Percentiles rank a stretch among this genome's conserved stretches.
Evolutionary conservation across 2,329 filamentous ascomycete species (phyloP).

Genomic region (Ophiostoma quercus): DNA sequence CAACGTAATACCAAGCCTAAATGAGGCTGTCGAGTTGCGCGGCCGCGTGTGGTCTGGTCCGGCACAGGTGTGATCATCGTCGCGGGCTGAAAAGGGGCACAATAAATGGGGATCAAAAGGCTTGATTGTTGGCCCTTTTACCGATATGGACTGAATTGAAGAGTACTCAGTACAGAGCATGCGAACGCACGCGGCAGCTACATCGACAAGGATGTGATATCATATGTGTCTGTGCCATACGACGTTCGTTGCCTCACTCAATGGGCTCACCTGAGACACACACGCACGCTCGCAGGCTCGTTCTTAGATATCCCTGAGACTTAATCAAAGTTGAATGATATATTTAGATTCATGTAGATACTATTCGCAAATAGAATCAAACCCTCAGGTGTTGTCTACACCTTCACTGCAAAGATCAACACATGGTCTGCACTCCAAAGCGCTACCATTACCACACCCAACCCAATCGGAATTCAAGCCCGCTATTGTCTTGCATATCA

Average conservation of each 20-base stretch:
- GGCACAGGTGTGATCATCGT: neutral
- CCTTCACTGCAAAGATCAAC: neutral
- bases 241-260: neutral
- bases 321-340: neutral
- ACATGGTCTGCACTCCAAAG: neutral
- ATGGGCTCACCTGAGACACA: neutral
- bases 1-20: too few species aligned
- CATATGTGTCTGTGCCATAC: neutral
- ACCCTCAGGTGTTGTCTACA: neutral
- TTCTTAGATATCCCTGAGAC: neutral
- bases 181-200: neutral
- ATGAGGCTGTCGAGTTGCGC: neutral
- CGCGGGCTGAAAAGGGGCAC: neutral
- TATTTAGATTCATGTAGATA: neutral
- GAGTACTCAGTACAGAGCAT: neutral
- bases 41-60: neutral
- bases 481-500: constrained; percentile 8
- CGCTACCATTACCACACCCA: neutral
- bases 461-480: neutral
- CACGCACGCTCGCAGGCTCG: neutral
- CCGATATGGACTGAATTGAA: neutral
- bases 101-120: neutral
- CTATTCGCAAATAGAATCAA: neutral
- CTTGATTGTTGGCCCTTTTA: neutral
- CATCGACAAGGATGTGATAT: neutral